A percentile compares a stretch with the other conserved stretches of the same genome.
Evolutionary conservation across 2,329 filamentous ascomycete genomes (phyloP).

Genomic region (Epichloe brachyelytri): DNA sequence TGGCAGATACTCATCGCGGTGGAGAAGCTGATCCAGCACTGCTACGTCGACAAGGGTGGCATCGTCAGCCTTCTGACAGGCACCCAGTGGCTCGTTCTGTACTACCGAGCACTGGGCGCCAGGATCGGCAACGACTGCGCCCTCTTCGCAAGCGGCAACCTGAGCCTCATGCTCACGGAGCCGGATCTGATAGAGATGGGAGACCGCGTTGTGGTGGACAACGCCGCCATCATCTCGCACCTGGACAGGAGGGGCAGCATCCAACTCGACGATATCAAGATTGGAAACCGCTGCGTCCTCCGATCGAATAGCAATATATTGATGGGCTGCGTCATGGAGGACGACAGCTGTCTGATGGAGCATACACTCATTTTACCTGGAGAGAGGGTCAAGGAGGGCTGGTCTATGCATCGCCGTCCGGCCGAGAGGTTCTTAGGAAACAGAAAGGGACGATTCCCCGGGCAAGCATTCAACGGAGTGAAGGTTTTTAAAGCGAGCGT

Average conservation of each 20-base stretch:
- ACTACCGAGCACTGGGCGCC: constrained; percentile 40
- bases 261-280: constrained; percentile 35
- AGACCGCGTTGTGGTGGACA: constrained; percentile 39
- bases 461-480: neutral
- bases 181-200: constrained; percentile 42
- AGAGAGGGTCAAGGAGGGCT: constrained; percentile 35
- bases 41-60: constrained; percentile 33
- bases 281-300: constrained; percentile 40
- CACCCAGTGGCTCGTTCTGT: constrained; percentile 37
- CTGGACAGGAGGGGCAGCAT: constrained; percentile 45
- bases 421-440: constrained; percentile 12
- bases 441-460: neutral
- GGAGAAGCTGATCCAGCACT: constrained; percentile 35
- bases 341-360: constrained; percentile 35
- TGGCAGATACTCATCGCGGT: constrained; percentile 42
- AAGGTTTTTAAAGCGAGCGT: neutral
- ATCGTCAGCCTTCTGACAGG: constrained; percentile 40
- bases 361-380: constrained; percentile 45
- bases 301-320: constrained; percentile 37
- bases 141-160: constrained; percentile 38
- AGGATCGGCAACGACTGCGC: constrained; percentile 41
- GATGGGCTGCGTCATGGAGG: constrained; percentile 37
- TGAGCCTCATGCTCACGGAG: constrained; percentile 42
- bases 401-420: constrained; percentile 43
- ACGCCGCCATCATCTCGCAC: constrained; percentile 41